Conservation (phyloP, 371 early-diverging fungal species). For the Syncephalastrum racemosum region DNA sequence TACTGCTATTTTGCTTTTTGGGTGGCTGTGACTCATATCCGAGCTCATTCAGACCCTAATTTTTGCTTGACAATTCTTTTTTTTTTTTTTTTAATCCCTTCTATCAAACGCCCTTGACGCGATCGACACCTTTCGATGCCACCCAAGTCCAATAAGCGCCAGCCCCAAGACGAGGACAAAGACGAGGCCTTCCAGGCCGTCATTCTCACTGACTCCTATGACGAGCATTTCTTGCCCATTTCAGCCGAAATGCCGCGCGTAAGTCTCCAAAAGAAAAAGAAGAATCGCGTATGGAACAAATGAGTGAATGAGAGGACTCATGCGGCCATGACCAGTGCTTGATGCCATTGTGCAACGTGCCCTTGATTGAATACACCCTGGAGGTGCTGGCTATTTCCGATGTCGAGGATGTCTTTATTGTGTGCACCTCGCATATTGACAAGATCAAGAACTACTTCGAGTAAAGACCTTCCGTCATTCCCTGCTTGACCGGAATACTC, state of each 20-base stretch:
- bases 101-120: neutral
- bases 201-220: conserved; percentile 90
- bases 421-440: conserved; percentile 84
- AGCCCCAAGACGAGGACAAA: conserved; percentile 42
- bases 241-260: conserved; percentile 86
- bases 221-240: conserved; percentile 86
- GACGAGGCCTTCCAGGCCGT: conserved; percentile 80
- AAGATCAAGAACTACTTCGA: conserved; percentile 81
- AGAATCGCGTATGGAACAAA: neutral
- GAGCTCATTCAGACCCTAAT: too few relatives aligned
- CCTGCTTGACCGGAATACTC: neutral
- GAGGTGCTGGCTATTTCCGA: conserved; percentile 47
- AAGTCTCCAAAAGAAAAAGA: conserved; percentile 21
- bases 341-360: conserved; percentile 91
- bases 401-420: conserved; percentile 84
- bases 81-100: too few relatives aligned
- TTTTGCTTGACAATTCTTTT: too few relatives aligned
- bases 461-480: conserved; percentile 39
- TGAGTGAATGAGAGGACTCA: too few relatives aligned
- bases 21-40: too few relatives aligned
- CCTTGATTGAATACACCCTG: conserved; percentile 74
- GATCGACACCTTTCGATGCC: conserved; percentile 24
- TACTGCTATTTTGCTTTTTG: too few relatives aligned
- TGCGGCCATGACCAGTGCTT: conserved; percentile 65
- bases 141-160: conserved; percentile 37